These are phyloP conservation scores for Pythium rhizo-oryzae DNA, from an alignment of 352 stramenopile species.

Conservation along the genomic window DNA sequence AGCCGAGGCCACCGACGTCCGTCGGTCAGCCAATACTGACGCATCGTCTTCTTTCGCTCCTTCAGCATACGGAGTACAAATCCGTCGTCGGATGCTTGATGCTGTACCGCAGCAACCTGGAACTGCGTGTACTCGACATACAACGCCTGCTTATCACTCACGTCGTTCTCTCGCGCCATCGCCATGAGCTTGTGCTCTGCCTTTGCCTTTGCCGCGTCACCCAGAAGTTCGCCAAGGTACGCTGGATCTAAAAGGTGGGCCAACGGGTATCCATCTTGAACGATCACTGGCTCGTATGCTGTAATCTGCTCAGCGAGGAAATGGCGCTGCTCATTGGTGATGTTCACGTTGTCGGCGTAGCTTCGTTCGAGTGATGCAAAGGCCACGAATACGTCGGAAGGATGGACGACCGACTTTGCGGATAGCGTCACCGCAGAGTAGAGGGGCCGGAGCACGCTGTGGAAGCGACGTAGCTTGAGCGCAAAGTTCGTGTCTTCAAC, in stretches of 20 bases:
- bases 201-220: conserved; percentile 33
- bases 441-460: conserved; percentile 7
- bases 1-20: conserved; percentile 49
- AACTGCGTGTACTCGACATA: conserved; percentile 53
- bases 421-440: not conserved
- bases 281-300: conserved; percentile 27
- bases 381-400: conserved; percentile 40
- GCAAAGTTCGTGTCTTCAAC: not conserved
- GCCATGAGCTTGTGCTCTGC: conserved; percentile 40
- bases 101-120: conserved; percentile 37
- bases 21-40: conserved; percentile 62
- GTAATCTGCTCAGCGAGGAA: conserved; percentile 27
- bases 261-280: conserved; percentile 32
- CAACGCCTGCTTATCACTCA: conserved; percentile 36
- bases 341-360: conserved; percentile 20
- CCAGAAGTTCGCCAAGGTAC: conserved; percentile 41
- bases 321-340: conserved; percentile 35
- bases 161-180: conserved; percentile 12
- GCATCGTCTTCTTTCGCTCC: conserved; percentile 48
- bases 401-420: not conserved
- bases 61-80: conserved; percentile 48
- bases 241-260: conserved; percentile 51
- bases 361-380: conserved; percentile 34
- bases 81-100: conserved; percentile 36
- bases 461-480: not conserved